phyloP scores from a whole-genome alignment of 23 red algal species.

The Gracilariopsis chorda region DNA sequence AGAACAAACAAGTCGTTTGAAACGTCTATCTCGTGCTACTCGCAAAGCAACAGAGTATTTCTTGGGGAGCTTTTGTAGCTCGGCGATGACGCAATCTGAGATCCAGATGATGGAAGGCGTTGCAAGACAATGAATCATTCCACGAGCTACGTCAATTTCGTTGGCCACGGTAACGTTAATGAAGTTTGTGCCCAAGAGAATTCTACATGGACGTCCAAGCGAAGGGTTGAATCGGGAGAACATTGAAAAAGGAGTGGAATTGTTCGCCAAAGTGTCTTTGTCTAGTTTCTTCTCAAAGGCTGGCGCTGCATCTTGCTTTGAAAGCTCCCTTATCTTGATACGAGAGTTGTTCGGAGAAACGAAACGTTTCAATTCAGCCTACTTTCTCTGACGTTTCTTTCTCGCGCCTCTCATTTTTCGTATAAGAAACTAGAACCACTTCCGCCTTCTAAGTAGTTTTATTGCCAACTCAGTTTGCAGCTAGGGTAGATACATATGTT shows the following conservation, averaged over 20 bases:
- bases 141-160: slow-evolving; percentile 75
- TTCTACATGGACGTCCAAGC: slow-evolving; percentile 83
- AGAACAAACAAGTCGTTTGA: slow-evolving; percentile 77
- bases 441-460: too few species aligned
- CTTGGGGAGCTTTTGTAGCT: slow-evolving; percentile 89
- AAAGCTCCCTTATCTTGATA: slow-evolving; percentile 34
- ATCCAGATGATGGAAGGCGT: slow-evolving; percentile 64
- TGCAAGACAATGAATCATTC: slow-evolving; percentile 79
- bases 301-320: slow-evolving; percentile 65
- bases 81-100: slow-evolving; percentile 93
- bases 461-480: too few species aligned
- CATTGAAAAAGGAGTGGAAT: slow-evolving; percentile 49
- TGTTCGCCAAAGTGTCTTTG: slow-evolving; percentile 27
- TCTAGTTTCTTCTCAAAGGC: slow-evolving; percentile 43
- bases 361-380: slow-evolving; percentile 52
- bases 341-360: slow-evolving; percentile 67
- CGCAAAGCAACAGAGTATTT: slow-evolving; percentile 88
- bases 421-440: too few species aligned
- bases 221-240: slow-evolving; percentile 88
- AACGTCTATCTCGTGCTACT: slow-evolving; percentile 58
- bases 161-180: slow-evolving; percentile 88
- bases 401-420: too few species aligned
- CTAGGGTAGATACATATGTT: too few species aligned
- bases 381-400: too few species aligned
- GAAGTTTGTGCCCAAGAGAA: slow-evolving; percentile 95